phyloP scores from a whole-genome alignment of 1,284 basidiomycete genomes.

The Leccinum holopus region DNA sequence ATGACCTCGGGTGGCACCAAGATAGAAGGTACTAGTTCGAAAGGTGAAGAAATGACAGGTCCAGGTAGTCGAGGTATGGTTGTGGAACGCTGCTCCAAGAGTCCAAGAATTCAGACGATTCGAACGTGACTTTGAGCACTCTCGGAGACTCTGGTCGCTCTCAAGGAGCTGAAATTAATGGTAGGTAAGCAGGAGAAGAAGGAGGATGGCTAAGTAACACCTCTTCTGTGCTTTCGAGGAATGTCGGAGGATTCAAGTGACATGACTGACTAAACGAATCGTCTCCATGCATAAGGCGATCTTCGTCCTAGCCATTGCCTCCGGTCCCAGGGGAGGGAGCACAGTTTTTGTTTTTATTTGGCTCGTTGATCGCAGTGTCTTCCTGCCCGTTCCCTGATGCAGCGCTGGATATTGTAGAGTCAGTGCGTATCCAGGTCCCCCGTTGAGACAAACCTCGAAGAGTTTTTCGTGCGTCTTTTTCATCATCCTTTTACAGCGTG shows the following conservation, averaged over 20 bases:
- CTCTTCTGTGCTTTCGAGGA: too few species aligned
- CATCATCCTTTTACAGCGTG: not conserved
- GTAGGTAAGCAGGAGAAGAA: not conserved
- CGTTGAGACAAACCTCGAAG: not conserved
- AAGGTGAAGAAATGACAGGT: slow-evolving; percentile 49
- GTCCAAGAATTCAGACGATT: slow-evolving; percentile 56
- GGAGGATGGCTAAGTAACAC: too few species aligned
- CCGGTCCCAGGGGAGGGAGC: not conserved
- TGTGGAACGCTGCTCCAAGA: slow-evolving; percentile 59
- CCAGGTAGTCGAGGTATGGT: slow-evolving; percentile 58
- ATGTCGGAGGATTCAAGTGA: too few species aligned
- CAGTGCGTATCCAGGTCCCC: not conserved
- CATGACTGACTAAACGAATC: too few species aligned
- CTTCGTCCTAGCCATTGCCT: not conserved
- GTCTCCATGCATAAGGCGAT: too few species aligned
- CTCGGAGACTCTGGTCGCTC: slow-evolving; percentile 43
- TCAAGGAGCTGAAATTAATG: slow-evolving; percentile 54
- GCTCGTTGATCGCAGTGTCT: not conserved
- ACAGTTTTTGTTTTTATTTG: not conserved
- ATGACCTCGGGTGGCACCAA: slow-evolving; percentile 87
- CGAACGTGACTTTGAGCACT: slow-evolving; percentile 49
- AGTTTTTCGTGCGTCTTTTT: not conserved
- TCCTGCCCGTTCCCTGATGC: not conserved
- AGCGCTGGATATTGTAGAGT: not conserved
- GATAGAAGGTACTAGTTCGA: slow-evolving; percentile 67